Percentiles rank a stretch among this genome's conserved stretches.
These are phyloP conservation scores for Ustilago cynodontis DNA, from an alignment of 1,284 basidiomycete genomes.

Conservation along the genomic window DNA sequence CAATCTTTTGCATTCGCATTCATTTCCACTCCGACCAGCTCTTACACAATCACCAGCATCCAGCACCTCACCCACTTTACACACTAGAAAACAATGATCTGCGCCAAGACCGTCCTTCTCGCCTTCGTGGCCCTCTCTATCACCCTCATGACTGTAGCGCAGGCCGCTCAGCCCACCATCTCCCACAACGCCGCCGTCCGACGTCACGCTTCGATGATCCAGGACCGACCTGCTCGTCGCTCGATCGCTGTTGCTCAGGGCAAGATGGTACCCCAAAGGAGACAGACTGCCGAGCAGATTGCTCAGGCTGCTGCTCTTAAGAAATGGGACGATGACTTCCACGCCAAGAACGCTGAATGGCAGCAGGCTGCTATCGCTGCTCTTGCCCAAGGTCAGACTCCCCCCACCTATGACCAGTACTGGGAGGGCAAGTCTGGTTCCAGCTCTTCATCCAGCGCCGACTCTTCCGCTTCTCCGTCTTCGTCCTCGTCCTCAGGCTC, in stretches of 20 bases:
- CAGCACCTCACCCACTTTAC: neutral
- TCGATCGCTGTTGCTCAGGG: constrained; percentile 28
- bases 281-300: constrained; percentile 46
- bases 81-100: constrained; percentile 23
- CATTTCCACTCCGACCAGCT: neutral
- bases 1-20: constrained; percentile 7
- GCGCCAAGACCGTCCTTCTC: constrained; percentile 33
- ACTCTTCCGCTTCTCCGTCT: constrained; percentile 64
- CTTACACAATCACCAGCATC: neutral
- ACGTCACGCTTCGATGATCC: constrained; percentile 31
- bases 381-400: constrained; percentile 51
- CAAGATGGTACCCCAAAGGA: constrained; percentile 38
- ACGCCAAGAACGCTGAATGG: constrained; percentile 56
- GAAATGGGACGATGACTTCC: constrained; percentile 47
- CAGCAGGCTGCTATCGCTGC: constrained; percentile 56
- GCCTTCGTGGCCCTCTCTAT: constrained; percentile 44
- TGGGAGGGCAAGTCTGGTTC: constrained; percentile 33
- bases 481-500: too few species aligned
- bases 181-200: constrained; percentile 47
- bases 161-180: constrained; percentile 41
- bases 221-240: constrained; percentile 30
- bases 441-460: constrained; percentile 62
- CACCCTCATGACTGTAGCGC: constrained; percentile 33
- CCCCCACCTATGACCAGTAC: constrained; percentile 49
- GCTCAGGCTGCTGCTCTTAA: constrained; percentile 44